phyloP scores from a whole-genome alignment of 257 asterid genomes.

The Lycium barbarum region DNA sequence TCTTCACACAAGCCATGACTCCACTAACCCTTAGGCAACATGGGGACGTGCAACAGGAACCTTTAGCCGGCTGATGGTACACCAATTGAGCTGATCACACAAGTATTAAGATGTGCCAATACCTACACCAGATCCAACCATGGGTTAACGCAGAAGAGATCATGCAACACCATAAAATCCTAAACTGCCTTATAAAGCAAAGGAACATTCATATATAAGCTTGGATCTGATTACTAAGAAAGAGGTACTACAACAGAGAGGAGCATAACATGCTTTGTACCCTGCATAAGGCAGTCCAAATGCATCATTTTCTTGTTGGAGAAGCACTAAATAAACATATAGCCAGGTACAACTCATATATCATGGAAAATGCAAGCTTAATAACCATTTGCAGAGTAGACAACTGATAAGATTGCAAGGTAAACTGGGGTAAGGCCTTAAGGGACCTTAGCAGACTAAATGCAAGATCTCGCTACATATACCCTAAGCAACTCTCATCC shows the following conservation, averaged over 20 bases:
- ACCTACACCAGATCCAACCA: constrained; percentile 32
- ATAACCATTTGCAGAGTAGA: background rate
- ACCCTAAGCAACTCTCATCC: background rate
- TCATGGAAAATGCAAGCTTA: background rate
- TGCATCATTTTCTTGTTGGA: constrained; percentile 21
- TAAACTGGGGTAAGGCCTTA: background rate
- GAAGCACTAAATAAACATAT: background rate
- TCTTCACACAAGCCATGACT: constrained; percentile 65
- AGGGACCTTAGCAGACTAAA: background rate
- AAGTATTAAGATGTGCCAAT: constrained; percentile 11
- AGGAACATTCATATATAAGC: background rate
- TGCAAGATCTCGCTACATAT: constrained; percentile 13
- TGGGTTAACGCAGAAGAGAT: constrained; percentile 4
- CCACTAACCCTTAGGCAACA: constrained; percentile 80
- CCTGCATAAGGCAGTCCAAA: constrained; percentile 19
- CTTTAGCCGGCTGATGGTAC: constrained; percentile 15
- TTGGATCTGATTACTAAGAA: background rate
- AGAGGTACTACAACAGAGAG: background rate
- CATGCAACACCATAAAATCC: constrained; percentile 12
- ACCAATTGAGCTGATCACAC: constrained; percentile 26
- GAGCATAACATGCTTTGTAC: background rate
- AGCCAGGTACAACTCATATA: background rate
- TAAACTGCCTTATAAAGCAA: constrained; percentile 5
- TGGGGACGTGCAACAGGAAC: constrained; percentile 49
- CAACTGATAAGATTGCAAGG: constrained; percentile 6